Evolutionary conservation across 306 rosid species (phyloP), one percentile per base, ranked within the genome.

Genomic region (Vigna trinervia): DNA sequence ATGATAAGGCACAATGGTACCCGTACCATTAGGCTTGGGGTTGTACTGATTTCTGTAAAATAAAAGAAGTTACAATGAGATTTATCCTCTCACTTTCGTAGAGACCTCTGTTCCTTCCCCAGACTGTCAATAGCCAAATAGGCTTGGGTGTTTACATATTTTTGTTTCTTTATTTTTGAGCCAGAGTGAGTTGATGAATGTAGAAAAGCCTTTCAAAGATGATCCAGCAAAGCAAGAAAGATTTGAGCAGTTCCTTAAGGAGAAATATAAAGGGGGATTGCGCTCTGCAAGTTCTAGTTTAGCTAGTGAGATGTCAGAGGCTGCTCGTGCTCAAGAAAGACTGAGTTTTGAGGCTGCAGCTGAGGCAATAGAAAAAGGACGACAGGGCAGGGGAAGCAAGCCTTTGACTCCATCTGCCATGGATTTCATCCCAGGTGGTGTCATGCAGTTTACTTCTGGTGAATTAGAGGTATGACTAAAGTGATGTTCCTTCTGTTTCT

Each of bases 311-410:
- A 88, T 95, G 98, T 87, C 99, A 66, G 99, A 95, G 83, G 93
- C 87, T 71, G 92, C 92, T 54, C 98, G 99, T 80, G 99, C 99
- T 71, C 91, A 88, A 69, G 99, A 95, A 87, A 89, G 97, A 57
- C 78, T 95, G 62, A 96, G 92, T 88, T 95, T 95, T 85, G 99
- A 95, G 88, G 96, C 96, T 71, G 96, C 97, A 34, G 97, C 99
- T 28, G 97, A 89, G 75, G 91, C 97, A 75, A 85, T 95, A 45
- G 79, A 89, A 89, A 95, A 95, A 76, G 92, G 88, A 14, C 87
- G 85, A 38, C 76, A 68, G 80, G 76, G 86, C 72, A 91, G 81
- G 68, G 96, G 84, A 82, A 72, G 78, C 87, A 90, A 89, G 85
- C 67, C 63, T 75, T 82, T 85, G 30, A 32, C 78, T 36, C 84